Evolutionary conservation across 2,329 filamentous ascomycete genomes (phyloP).

Genomic region (Alternaria brassicae): DNA sequence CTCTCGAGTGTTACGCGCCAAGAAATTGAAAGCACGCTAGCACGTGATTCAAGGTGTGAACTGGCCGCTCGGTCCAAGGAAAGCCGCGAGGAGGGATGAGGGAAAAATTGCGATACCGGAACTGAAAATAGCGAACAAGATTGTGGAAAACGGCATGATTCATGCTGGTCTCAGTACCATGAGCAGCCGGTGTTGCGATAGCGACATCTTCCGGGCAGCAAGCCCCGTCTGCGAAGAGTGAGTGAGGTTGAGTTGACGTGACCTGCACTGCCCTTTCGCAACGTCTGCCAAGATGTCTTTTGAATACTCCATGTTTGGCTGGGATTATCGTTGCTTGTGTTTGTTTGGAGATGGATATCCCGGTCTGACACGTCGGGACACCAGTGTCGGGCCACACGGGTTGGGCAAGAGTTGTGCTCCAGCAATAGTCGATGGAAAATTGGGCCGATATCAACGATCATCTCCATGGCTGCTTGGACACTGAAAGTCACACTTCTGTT

Average conservation of each 20-base stretch:
- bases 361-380: background rate
- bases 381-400: background rate
- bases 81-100: background rate
- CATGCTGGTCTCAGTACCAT: no score
- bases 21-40: background rate
- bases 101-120: background rate
- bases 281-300: background rate
- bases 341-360: background rate
- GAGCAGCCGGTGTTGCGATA: background rate
- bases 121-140: background rate
- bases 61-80: background rate
- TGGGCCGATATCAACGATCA: background rate
- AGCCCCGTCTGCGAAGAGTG: background rate
- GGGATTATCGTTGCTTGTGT: background rate
- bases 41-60: slow-evolving; percentile 1
- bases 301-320: background rate
- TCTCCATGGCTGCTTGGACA: no score
- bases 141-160: no score
- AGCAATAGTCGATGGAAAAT: background rate
- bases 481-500: background rate
- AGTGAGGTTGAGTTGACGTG: background rate
- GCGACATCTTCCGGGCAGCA: background rate
- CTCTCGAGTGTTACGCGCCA: background rate
- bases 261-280: background rate
- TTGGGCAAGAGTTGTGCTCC: background rate